Base-by-base conservation (phyloP, 2,329 filamentous ascomycete species). In the Neoscytalidium dimidiatum region DNA sequence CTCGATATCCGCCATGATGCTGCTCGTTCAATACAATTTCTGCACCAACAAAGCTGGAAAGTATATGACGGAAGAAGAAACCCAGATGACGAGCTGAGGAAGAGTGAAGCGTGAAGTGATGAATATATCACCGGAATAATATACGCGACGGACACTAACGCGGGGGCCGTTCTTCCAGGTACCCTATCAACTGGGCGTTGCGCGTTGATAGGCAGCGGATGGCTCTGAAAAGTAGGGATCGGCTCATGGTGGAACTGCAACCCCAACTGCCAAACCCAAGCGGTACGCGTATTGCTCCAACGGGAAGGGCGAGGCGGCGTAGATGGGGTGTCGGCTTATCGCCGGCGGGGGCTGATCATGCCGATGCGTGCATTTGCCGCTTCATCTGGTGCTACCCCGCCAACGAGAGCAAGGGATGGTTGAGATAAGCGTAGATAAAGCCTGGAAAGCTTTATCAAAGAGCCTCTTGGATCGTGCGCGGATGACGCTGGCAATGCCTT, bases 341-440 rank as follows among this genome's bases (percentile, higher is more conserved):
- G 26, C 28, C 56, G 56, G 56, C 56, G 41, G 56, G 28, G 28
- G 41, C 41, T 46, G 38, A 46, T 33, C 26, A 46, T 46, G 56
- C 56, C 56, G 56, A 60, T 41, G 35, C 38, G n/a, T 60, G 56
- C 56, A 60, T 28, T 7, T 19, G 35, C 21, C 28, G 48, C 23
- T 26, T n/a, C n/a, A n/a, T n/a, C n/a, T n/a, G n/a, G 23, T 19
- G 17, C 31, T 60, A 21, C 56, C 56, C 38, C 41, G 41, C 53
- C 56, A 60, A 60, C 56, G 19, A n/a, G 49, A 21, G 33, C 23
- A 57, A 28, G 35, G 33, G 19, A n/a, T 11, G 33, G 13, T 17
- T 11, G 17, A 44, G 56, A 60, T 60, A 60, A 60, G 56, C 35
- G 38, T 43, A 60, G 56, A 60, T 60, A 60, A 60, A 60, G n/a